phyloP scores from a whole-genome alignment of 2,329 filamentous ascomycete genomes.

The Penicillium sp. region DNA sequence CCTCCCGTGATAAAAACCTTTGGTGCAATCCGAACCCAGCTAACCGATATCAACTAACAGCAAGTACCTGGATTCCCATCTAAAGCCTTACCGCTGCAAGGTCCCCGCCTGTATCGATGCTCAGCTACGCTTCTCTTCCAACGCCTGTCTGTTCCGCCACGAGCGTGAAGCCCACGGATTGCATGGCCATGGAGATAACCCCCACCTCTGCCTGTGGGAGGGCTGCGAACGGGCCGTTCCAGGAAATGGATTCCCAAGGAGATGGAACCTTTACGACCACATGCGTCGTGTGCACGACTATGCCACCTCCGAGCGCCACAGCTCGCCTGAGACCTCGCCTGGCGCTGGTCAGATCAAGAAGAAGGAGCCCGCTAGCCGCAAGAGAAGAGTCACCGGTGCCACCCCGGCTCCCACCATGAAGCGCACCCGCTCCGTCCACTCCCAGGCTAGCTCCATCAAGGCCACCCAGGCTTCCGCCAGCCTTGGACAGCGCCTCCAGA shows the following conservation, averaged over 20 bases:
- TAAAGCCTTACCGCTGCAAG: constrained; percentile 97
- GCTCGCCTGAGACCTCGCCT: constrained; percentile 43
- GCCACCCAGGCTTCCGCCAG: constrained; percentile 35
- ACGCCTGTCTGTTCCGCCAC: constrained; percentile 88
- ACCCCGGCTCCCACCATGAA: constrained; percentile 44
- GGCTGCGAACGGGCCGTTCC: constrained; percentile 80
- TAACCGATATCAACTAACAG: constrained; percentile 50
- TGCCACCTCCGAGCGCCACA: constrained; percentile 44
- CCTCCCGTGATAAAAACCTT: constrained; percentile 1
- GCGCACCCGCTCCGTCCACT: constrained; percentile 42
- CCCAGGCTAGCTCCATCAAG: constrained; percentile 38
- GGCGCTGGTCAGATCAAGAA: constrained; percentile 37
- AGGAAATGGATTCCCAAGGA: constrained; percentile 87
- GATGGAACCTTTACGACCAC: constrained; percentile 95
- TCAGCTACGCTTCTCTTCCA: constrained; percentile 91
- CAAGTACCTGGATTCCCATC: constrained; percentile 95
- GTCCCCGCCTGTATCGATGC: constrained; percentile 76
- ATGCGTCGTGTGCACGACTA: constrained; percentile 89
- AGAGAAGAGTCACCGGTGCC: constrained; percentile 41
- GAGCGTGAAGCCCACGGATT: constrained; percentile 94
- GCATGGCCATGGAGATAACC: constrained; percentile 91
- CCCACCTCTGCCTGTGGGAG: constrained; percentile 82
- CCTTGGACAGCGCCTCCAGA: constrained; percentile 43
- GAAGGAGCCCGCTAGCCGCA: constrained; percentile 42
- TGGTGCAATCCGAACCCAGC: constrained; percentile 7